Evolutionary conservation across 2,329 filamentous ascomycete species (phyloP).

Genomic region (Stromatinia cepivora): DNA sequence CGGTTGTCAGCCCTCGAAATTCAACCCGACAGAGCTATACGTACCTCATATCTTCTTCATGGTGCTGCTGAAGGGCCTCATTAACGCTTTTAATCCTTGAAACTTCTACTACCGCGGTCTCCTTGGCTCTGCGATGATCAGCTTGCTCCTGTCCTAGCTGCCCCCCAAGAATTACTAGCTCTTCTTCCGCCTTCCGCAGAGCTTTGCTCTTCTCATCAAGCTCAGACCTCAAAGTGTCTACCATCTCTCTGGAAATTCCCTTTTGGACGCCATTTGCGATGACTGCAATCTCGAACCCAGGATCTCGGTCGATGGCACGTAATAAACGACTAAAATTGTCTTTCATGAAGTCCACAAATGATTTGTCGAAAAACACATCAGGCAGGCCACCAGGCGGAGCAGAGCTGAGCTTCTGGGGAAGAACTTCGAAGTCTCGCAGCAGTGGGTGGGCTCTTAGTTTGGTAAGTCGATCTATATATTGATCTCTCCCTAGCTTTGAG

Average conservation of each 20-base stretch:
- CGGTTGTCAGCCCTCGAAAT: slow-evolving; percentile 28
- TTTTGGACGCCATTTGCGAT: slow-evolving; percentile 78
- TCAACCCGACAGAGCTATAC: slow-evolving; percentile 29
- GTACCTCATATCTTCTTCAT: slow-evolving; percentile 64
- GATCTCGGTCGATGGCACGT: slow-evolving; percentile 86
- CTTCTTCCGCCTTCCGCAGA: slow-evolving; percentile 50
- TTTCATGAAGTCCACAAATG: slow-evolving; percentile 91
- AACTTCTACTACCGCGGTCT: slow-evolving; percentile 55
- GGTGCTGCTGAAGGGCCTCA: slow-evolving; percentile 67
- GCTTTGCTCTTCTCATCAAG: slow-evolving; percentile 67
- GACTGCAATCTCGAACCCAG: slow-evolving; percentile 80
- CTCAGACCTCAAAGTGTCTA: slow-evolving; percentile 79
- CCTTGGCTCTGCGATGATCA: slow-evolving; percentile 67
- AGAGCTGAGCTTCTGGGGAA: slow-evolving; percentile 65
- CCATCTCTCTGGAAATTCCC: slow-evolving; percentile 88
- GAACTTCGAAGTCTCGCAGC: slow-evolving; percentile 86
- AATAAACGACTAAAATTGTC: slow-evolving; percentile 88
- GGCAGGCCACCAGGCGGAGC: slow-evolving; percentile 59
- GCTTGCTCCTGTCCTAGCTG: slow-evolving; percentile 70
- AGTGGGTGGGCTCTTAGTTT: slow-evolving; percentile 75
- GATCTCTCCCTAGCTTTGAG: slow-evolving; percentile 77
- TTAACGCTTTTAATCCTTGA: slow-evolving; percentile 53
- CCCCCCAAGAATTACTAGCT: slow-evolving; percentile 50
- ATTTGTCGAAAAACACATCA: slow-evolving; percentile 80
- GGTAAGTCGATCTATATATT: slow-evolving; percentile 79